Evolutionary conservation across 2,329 filamentous ascomycete species (phyloP).

Genomic region (Colletotrichum incanum): DNA sequence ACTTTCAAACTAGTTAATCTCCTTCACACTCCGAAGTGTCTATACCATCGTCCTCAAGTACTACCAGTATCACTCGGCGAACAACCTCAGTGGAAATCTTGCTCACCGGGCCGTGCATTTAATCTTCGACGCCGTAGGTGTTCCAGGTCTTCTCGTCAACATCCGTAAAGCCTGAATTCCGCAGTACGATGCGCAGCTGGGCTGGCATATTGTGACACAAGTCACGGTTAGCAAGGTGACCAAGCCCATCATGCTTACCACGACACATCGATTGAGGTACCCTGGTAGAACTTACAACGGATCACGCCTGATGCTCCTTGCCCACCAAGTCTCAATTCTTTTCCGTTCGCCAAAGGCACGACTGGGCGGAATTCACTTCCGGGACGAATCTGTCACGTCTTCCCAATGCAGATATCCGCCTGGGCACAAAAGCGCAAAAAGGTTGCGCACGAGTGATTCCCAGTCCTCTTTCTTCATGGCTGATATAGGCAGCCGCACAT

Average conservation of each 20-base stretch:
- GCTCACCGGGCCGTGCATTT: constrained; percentile 16
- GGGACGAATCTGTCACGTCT: constrained; percentile 24
- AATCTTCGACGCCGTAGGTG: constrained; percentile 13
- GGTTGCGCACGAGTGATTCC: constrained; percentile 28
- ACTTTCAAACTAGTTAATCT: constrained; percentile 14
- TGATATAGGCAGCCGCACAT: constrained; percentile 36
- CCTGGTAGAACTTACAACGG: not conserved
- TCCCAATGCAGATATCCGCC: constrained; percentile 44
- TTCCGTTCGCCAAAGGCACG: constrained; percentile 29
- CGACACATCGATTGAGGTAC: not conserved
- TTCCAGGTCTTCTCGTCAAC: constrained; percentile 21
- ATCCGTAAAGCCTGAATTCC: constrained; percentile 12
- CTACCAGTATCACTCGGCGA: constrained; percentile 2
- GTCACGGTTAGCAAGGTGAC: not conserved
- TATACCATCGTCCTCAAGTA: constrained; percentile 14
- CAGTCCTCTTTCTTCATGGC: constrained; percentile 43
- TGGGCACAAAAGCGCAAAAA: constrained; percentile 33
- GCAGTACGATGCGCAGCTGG: not conserved
- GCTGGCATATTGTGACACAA: constrained; percentile 8
- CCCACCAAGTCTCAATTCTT: constrained; percentile 2
- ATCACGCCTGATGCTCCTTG: not conserved
- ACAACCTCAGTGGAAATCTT: constrained; percentile 8
- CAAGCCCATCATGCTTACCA: not conserved
- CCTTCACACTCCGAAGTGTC: not conserved
- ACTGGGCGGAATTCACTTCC: constrained; percentile 30